Percentiles rank a stretch among this genome's conserved stretches.
Evolutionary conservation across 1,284 basidiomycete species (phyloP).

Genomic region (Mixia osmundae): DNA sequence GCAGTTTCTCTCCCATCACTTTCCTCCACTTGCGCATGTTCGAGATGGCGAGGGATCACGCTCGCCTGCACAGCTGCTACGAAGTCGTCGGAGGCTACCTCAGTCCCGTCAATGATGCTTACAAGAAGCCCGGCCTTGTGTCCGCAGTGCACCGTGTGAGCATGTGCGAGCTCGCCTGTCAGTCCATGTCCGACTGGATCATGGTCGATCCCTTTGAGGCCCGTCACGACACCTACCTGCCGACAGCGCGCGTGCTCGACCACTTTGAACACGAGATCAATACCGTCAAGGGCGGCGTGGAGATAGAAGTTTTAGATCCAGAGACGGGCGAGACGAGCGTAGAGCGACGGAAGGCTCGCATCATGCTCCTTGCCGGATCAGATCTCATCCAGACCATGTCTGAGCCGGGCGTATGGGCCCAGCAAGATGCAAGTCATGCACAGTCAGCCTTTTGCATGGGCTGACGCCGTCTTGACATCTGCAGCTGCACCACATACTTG

Average conservation of each 20-base stretch:
- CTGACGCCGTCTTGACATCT: background rate
- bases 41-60: slow-evolving; percentile 19
- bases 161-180: slow-evolving; percentile 18
- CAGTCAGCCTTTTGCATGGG: background rate
- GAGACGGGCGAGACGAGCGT: no score
- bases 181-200: slow-evolving; percentile 18
- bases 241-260: slow-evolving; percentile 20
- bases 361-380: slow-evolving; percentile 90
- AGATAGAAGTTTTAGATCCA: slow-evolving; percentile 9
- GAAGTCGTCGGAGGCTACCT: slow-evolving; percentile 19
- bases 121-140: slow-evolving; percentile 19
- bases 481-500: slow-evolving; percentile 83
- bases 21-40: slow-evolving; percentile 21
- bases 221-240: slow-evolving; percentile 14
- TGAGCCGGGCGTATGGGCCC: slow-evolving; percentile 95
- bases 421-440: slow-evolving; percentile 47
- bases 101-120: slow-evolving; percentile 19
- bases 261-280: slow-evolving; percentile 20
- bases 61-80: slow-evolving; percentile 14
- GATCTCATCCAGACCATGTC: slow-evolving; percentile 96
- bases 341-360: slow-evolving; percentile 26
- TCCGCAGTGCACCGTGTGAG: slow-evolving; percentile 15
- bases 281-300: slow-evolving; percentile 12
- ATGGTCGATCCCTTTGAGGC: slow-evolving; percentile 20
- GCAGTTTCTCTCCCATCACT: slow-evolving; percentile 18